Conservation (phyloP, 805 yeast genomes). For the Schwanniomyces pseudopolymorphus region DNA sequence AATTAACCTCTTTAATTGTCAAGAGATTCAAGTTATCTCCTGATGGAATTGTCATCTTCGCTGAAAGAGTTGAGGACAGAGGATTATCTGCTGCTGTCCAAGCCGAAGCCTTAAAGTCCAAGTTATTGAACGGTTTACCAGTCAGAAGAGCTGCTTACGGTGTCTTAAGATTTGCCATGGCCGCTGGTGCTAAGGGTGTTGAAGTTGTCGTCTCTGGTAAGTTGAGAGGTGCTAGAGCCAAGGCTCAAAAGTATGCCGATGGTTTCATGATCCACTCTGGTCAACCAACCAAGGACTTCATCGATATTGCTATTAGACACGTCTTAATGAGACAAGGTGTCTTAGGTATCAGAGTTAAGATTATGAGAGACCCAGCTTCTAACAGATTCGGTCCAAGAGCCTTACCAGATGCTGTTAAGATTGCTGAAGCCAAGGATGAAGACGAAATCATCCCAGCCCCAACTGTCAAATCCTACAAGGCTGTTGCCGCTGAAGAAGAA, state of each 20-base stretch:
- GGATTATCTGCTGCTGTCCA: slow-evolving; percentile 99
- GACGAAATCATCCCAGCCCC: slow-evolving; percentile 73
- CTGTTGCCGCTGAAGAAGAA: slow-evolving; percentile 36
- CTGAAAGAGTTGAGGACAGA: slow-evolving; percentile 99
- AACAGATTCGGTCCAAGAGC: slow-evolving; percentile 84
- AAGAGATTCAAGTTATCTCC: slow-evolving; percentile 97
- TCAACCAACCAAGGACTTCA: slow-evolving; percentile 99
- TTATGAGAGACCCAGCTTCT: slow-evolving; percentile 97
- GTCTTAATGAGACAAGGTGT: slow-evolving; percentile 99
- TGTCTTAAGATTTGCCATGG: slow-evolving; percentile 99
- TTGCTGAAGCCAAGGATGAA: slow-evolving; percentile 94
- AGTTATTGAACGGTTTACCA: slow-evolving; percentile 97
- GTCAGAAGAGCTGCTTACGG: slow-evolving; percentile 99
- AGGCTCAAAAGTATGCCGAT: slow-evolving; percentile 99
- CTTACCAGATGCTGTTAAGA: slow-evolving; percentile 92
- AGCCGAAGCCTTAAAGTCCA: slow-evolving; percentile 98
- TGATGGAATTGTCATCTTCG: slow-evolving; percentile 91
- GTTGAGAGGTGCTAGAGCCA: slow-evolving; percentile 99
- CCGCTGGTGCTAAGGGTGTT: slow-evolving; percentile 99
- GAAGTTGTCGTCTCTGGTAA: slow-evolving; percentile 99
- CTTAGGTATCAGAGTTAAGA: slow-evolving; percentile 98
- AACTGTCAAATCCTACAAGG: slow-evolving; percentile 73
- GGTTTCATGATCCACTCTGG: slow-evolving; percentile 99
- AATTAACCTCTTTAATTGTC: slow-evolving; percentile 94
- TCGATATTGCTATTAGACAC: slow-evolving; percentile 99